Evolutionary conservation across 1,284 basidiomycete species (phyloP).

Genomic region (Puccinia brachypodii): DNA sequence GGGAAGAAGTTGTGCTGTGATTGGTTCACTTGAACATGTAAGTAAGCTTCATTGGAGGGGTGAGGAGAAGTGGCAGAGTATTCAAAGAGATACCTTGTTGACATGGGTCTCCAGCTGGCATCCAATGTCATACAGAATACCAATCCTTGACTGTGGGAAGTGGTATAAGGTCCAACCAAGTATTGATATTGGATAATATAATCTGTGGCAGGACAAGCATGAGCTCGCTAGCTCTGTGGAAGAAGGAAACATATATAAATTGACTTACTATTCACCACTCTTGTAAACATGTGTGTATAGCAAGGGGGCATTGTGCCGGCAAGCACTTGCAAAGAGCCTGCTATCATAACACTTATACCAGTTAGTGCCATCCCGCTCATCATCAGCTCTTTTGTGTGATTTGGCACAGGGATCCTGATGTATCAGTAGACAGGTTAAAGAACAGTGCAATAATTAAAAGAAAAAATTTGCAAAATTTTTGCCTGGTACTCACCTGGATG

Average conservation of each 20-base stretch:
- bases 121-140: constrained; percentile 11
- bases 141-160: not conserved
- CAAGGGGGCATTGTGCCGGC: not conserved
- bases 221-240: no score
- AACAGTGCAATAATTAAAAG: no score
- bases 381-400: not conserved
- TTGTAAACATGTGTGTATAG: not conserved
- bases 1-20: not conserved
- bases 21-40: not conserved
- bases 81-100: not conserved
- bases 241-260: not conserved
- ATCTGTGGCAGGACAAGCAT: not conserved
- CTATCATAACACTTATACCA: not conserved
- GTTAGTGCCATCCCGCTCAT: no score
- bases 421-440: no score
- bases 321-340: not conserved
- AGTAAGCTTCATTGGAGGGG: no score
- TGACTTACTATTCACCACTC: not conserved
- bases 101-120: constrained; percentile 24
- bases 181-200: constrained; percentile 7
- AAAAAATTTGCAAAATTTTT: no score
- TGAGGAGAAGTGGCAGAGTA: not conserved
- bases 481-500: no score
- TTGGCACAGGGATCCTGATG: not conserved
- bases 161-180: not conserved